Percentiles rank a stretch among this genome's conserved stretches.
phyloP scores from a whole-genome alignment of 257 asterid genomes.

The Plantago elongata region DNA sequence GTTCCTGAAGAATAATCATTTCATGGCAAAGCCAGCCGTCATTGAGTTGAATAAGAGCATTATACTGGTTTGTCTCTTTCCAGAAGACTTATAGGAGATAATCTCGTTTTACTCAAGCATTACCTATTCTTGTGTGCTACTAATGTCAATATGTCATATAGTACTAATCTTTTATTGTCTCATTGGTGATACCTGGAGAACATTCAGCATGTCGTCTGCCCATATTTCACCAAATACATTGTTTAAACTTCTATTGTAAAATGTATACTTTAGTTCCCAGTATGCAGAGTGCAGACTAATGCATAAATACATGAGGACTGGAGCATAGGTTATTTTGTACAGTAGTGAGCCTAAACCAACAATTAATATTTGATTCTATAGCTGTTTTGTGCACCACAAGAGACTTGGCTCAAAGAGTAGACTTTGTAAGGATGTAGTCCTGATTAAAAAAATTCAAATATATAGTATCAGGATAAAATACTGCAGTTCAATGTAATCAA shows the following conservation, averaged over 20 bases:
- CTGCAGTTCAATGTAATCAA: slow-evolving; percentile 9
- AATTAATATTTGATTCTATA: no score
- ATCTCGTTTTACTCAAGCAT: slow-evolving; percentile 7
- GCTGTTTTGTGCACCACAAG: no score
- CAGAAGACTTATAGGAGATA: background rate
- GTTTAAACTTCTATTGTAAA: background rate
- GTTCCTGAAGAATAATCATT: slow-evolving; percentile 85
- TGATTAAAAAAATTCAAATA: no score
- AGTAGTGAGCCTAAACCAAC: no score
- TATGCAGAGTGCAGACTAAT: background rate
- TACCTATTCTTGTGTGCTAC: slow-evolving; percentile 5
- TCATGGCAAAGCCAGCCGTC: slow-evolving; percentile 94
- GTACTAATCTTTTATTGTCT: background rate
- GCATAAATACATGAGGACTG: background rate
- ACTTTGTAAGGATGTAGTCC: no score
- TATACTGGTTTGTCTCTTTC: slow-evolving; percentile 53
- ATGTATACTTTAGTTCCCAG: slow-evolving; percentile 12
- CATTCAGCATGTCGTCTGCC: slow-evolving; percentile 1
- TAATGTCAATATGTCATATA: background rate
- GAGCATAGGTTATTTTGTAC: no score
- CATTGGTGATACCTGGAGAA: background rate
- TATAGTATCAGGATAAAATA: background rate
- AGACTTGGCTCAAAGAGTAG: no score
- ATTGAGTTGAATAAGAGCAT: slow-evolving; percentile 88
- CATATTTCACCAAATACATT: slow-evolving; percentile 1